These are phyloP conservation scores for Populus tremula DNA, from an alignment of 345 rosid genomes.

Conservation along the genomic window DNA sequence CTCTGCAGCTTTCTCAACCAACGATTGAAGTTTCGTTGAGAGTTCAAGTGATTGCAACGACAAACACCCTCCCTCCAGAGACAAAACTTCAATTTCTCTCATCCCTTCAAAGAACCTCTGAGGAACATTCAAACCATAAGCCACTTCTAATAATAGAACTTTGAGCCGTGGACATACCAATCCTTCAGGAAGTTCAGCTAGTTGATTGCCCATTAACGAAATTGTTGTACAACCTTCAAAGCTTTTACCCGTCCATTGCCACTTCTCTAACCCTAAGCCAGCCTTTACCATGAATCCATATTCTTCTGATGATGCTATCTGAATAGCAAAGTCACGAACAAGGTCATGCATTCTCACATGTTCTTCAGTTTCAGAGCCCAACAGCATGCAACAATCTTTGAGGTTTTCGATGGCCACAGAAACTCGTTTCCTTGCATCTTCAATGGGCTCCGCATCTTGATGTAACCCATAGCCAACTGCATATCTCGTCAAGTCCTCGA, in stretches of 20 bases:
- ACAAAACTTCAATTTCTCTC: constrained; percentile 4
- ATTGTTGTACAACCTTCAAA: constrained; percentile 4
- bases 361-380: constrained; percentile 1
- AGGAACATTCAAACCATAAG: background rate
- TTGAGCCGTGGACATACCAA: background rate
- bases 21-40: constrained; percentile 9
- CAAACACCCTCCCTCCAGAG: background rate
- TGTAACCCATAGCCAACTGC: background rate
- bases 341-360: constrained; percentile 11
- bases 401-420: background rate
- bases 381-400: constrained; percentile 6
- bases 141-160: background rate
- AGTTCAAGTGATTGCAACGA: background rate
- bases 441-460: background rate
- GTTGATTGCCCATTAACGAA: constrained; percentile 1
- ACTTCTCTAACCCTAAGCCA: background rate
- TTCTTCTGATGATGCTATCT: background rate
- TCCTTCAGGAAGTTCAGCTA: background rate
- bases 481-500: background rate
- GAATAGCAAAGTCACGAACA: constrained; percentile 12
- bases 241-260: background rate
- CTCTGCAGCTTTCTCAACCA: background rate
- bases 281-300: background rate
- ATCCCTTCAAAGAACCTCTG: background rate
- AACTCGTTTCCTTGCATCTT: constrained; percentile 1